Evolutionary conservation across 2,329 filamentous ascomycete genomes (phyloP), one percentile per base, ranked within the genome.

Genomic region (Zalaria sp.): DNA sequence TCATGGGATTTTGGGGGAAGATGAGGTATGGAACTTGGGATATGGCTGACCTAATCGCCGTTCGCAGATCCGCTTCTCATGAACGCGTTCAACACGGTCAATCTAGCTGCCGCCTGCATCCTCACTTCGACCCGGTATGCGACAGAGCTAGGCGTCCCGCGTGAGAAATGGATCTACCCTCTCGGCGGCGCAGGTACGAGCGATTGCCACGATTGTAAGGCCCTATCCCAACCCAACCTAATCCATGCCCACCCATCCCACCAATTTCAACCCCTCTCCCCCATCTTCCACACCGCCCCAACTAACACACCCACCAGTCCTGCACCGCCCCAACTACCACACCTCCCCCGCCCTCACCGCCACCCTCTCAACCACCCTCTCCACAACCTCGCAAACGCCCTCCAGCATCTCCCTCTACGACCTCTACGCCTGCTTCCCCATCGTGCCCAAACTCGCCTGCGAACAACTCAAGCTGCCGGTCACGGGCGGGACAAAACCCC

Each of bases 31-130:
- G 18, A 18, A 18, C 2, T 2, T 18, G 18, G 18, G 2, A 18
- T 18, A 18, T 18, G 18, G 18, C 18, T 18, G 18, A 18, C 18
- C 18, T 2, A 18, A 26, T 47, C 55, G 46, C 55, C 40, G n/a
- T 37, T 5, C 25, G 1, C 38, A 81, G 77, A 82, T 57, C 76
- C 77, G 0, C 60, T 83, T 0, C 57, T 81, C 6, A 81, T 82
- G 78, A 83, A 83, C 51, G 78, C 79, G 0, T 82, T 81, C 59
- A 83, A 82, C 48, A 78, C 68, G 2, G 70, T 83, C 31, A 82
- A 83, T 45, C 60, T 82, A 9, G 71, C 77, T 2, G 73, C 67
- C 0, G 75, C 77, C 5, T 69, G 71, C 43, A 63, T 83, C 10
- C 44, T 83, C 3, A 82, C 78, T 0, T 75, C 74, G 0, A 66